A percentile compares a stretch with the other conserved stretches of the same genome.
phyloP scores from a whole-genome alignment of 2,329 filamentous ascomycete genomes.

The Colletotrichum agaves region DNA sequence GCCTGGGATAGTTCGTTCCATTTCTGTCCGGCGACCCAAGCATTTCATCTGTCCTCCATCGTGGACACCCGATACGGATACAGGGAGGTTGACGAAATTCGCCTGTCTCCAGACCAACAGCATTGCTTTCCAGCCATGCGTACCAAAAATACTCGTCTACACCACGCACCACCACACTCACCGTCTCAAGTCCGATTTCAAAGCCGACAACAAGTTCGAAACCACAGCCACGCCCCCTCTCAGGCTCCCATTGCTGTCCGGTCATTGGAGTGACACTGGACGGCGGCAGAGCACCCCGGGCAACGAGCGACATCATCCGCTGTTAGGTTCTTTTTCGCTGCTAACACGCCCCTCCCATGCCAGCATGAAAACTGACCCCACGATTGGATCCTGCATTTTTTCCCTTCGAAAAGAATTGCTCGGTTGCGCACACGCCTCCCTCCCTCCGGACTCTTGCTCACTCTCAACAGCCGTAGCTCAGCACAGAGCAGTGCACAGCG shows the following conservation, averaged over 20 bases:
- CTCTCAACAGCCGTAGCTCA: slow-evolving; percentile 10
- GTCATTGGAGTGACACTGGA: slow-evolving; percentile 34
- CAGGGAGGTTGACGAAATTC: slow-evolving; percentile 7
- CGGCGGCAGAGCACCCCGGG: slow-evolving; percentile 34
- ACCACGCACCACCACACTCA: slow-evolving; percentile 1
- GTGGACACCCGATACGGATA: no score
- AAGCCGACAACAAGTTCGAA: slow-evolving; percentile 1
- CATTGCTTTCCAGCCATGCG: neutral
- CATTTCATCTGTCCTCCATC: neutral
- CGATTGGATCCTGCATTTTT: slow-evolving; percentile 18
- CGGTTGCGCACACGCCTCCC: slow-evolving; percentile 32
- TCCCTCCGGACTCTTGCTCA: slow-evolving; percentile 20
- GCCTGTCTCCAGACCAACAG: neutral
- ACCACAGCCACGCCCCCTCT: slow-evolving; percentile 22
- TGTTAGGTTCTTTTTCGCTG: slow-evolving; percentile 31
- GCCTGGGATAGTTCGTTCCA: slow-evolving; percentile 4
- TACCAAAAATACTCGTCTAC: neutral
- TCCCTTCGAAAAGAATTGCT: slow-evolving; percentile 7
- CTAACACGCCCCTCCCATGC: slow-evolving; percentile 32
- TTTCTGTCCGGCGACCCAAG: slow-evolving; percentile 11
- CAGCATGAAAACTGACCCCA: slow-evolving; percentile 2
- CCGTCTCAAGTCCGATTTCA: neutral
- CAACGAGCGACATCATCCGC: slow-evolving; percentile 34
- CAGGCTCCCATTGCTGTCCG: slow-evolving; percentile 10
- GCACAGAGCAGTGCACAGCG: slow-evolving; percentile 1